Conservation (phyloP, 2,329 filamentous ascomycete genomes). For the Colletotrichum lini region DNA sequence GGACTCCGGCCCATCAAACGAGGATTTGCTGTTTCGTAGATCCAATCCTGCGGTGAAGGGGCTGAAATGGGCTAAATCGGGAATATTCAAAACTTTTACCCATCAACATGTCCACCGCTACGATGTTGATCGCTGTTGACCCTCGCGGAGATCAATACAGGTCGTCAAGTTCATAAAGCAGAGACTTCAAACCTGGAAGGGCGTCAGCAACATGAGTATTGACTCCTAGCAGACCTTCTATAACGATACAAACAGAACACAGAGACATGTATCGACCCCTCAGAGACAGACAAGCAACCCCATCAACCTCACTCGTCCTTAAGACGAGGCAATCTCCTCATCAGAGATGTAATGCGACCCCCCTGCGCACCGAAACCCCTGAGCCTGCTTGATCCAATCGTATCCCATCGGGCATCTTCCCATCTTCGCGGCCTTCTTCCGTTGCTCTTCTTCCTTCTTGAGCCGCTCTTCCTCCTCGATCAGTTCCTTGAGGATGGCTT, state of each 20-base stretch:
- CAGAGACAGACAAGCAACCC: background rate
- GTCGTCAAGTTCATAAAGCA: background rate
- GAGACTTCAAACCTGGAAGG: background rate
- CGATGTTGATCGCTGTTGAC: background rate
- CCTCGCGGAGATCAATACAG: too few relatives aligned
- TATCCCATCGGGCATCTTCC: conserved; percentile 72
- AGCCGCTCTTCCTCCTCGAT: conserved; percentile 56
- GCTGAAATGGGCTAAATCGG: too few relatives aligned
- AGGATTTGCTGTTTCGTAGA: background rate
- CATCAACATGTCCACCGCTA: background rate
- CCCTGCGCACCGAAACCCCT: conserved; percentile 74
- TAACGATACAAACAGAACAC: background rate
- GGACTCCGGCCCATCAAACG: background rate
- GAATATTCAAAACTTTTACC: too few relatives aligned
- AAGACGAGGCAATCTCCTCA: conserved; percentile 45
- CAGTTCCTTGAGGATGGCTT: conserved; percentile 55
- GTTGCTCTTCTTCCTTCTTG: conserved; percentile 56
- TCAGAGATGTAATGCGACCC: conserved; percentile 70
- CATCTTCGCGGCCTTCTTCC: conserved; percentile 63
- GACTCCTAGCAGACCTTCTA: background rate
- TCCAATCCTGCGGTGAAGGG: background rate
- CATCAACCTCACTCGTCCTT: background rate
- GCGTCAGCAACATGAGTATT: background rate
- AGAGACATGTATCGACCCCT: background rate
- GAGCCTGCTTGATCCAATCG: conserved; percentile 71